A percentile compares a stretch with the other conserved stretches of the same genome.
Conservation (phyloP, 2,329 filamentous ascomycete species). For the Apiospora aurea region DNA sequence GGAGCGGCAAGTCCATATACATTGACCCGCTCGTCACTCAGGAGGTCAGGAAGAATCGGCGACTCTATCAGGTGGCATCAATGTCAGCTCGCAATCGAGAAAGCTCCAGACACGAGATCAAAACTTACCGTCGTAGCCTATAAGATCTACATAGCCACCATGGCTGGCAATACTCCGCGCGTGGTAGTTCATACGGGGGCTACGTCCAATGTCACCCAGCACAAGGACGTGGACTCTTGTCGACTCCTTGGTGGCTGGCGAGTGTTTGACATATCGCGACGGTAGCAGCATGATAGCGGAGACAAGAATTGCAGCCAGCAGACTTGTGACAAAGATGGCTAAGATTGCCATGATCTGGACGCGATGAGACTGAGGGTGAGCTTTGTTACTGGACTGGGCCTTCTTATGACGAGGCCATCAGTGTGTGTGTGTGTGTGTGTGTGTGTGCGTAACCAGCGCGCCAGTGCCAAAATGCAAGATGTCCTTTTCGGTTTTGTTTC, state of each 20-base stretch:
- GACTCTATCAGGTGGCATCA: constrained; percentile 64
- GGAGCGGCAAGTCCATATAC: constrained; percentile 74
- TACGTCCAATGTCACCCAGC: constrained; percentile 92
- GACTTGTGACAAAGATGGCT: not conserved
- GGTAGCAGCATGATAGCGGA: constrained; percentile 44
- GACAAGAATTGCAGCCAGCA: constrained; percentile 32
- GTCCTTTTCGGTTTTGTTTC: not conserved
- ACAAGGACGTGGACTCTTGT: constrained; percentile 80
- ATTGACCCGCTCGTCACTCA: constrained; percentile 71
- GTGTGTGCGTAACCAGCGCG: not conserved
- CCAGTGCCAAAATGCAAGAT: not conserved
- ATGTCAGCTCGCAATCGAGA: not conserved
- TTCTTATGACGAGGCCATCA: not conserved
- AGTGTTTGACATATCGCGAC: constrained; percentile 46
- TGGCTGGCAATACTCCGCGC: constrained; percentile 88
- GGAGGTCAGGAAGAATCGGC: constrained; percentile 78
- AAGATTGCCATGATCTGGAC: not conserved
- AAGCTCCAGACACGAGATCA: not conserved
- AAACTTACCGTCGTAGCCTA: constrained; percentile 81
- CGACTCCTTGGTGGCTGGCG: constrained; percentile 37
- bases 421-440: not conserved
- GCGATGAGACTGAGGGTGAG: not conserved
- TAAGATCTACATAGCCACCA: constrained; percentile 80
- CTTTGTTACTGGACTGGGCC: not conserved
- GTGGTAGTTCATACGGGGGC: constrained; percentile 98